Conservation (phyloP, 768 basidiomycete species). For the Suillus plorans region DNA sequence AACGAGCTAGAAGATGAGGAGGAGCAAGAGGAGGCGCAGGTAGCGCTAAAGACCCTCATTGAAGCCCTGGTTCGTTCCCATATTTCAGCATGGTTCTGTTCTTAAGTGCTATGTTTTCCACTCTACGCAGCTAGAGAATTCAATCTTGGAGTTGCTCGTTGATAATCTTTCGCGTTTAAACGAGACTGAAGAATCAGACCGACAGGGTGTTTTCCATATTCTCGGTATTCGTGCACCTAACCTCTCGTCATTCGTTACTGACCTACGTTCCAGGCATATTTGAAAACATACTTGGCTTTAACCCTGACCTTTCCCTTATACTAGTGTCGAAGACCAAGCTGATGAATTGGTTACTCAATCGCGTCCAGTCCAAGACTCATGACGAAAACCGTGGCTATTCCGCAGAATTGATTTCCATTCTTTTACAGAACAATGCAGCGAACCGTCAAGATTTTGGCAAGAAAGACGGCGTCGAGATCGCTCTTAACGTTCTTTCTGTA, state of each 20-base stretch:
- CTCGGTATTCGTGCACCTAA: conserved; percentile 50
- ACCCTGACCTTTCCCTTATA: conserved; percentile 67
- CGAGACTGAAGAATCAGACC: conserved; percentile 87
- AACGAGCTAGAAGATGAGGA: conserved; percentile 71
- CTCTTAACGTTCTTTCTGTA: conserved; percentile 81
- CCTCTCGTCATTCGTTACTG: not conserved
- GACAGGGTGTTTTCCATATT: conserved; percentile 90
- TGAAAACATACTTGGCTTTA: conserved; percentile 89
- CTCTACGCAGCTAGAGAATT: conserved; percentile 66
- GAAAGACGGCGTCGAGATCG: conserved; percentile 73
- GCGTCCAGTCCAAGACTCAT: conserved; percentile 69
- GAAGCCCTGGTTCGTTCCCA: conserved; percentile 64
- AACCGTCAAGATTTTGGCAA: conserved; percentile 72
- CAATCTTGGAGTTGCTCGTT: conserved; percentile 84
- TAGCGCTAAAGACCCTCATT: conserved; percentile 72
- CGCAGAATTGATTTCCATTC: conserved; percentile 89
- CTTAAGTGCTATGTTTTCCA: conserved; percentile 5
- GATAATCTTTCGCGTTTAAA: conserved; percentile 88
- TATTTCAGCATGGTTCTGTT: not conserved
- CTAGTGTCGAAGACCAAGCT: conserved; percentile 76
- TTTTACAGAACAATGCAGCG: conserved; percentile 70
- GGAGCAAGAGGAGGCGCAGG: conserved; percentile 57
- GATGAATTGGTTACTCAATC: conserved; percentile 74
- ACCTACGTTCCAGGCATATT: conserved; percentile 63
- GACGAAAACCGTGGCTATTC: conserved; percentile 94